phyloP scores from a whole-genome alignment of 2,329 filamentous ascomycete genomes.

The Akanthomyces lecanii region DNA sequence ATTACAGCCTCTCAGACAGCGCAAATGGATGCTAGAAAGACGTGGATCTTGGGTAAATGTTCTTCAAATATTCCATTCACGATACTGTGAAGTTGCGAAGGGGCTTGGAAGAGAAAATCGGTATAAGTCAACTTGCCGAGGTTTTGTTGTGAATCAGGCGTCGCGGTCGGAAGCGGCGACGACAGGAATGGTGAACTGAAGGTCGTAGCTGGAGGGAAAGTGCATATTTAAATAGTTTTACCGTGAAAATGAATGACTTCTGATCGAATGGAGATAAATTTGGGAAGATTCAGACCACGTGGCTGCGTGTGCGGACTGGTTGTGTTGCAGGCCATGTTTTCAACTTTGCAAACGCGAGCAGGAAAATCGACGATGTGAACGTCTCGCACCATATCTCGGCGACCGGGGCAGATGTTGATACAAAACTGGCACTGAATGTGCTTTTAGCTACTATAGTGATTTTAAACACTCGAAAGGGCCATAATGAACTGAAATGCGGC shows the following conservation, averaged over 20 bases:
- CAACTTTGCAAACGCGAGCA: slow-evolving; percentile 17
- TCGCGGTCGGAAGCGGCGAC: slow-evolving; percentile 6
- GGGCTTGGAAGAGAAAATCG: not conserved
- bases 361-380: slow-evolving; percentile 15
- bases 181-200: not conserved
- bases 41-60: not conserved
- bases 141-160: not conserved
- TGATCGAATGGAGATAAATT: not conserved
- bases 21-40: not conserved
- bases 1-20: not conserved
- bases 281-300: not conserved
- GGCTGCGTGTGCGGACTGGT: not conserved
- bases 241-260: not conserved
- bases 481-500: slow-evolving; percentile 7
- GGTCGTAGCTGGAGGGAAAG: rapidly evolving
- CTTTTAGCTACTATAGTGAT: slow-evolving; percentile 3
- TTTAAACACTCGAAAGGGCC: not conserved
- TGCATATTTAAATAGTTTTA: not conserved
- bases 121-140: slow-evolving; percentile 15
- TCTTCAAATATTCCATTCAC: not conserved
- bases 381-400: not conserved
- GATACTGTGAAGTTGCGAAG: not conserved
- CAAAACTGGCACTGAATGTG: slow-evolving; percentile 7
- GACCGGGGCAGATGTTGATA: not conserved
- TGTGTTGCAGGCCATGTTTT: not conserved